These are phyloP conservation scores for Termitomyces heimii DNA, from an alignment of 768 basidiomycete genomes.

Conservation along the genomic window DNA sequence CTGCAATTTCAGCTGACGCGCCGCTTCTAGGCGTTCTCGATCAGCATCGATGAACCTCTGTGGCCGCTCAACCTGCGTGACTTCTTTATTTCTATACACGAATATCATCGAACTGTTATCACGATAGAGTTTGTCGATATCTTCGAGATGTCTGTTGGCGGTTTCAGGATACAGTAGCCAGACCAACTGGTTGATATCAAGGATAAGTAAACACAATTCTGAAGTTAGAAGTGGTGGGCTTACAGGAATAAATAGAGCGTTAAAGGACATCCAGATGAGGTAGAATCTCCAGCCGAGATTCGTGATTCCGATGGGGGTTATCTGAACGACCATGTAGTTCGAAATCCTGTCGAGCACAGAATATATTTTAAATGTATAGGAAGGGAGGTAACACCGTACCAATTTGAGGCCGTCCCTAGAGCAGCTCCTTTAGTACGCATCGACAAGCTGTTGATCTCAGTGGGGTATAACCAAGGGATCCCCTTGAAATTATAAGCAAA, in stretches of 20 bases:
- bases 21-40: slow-evolving; percentile 17
- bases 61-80: slow-evolving; percentile 35
- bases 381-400: slow-evolving; percentile 19
- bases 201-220: background rate
- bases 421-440: slow-evolving; percentile 49
- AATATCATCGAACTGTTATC: slow-evolving; percentile 36
- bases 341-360: slow-evolving; percentile 28
- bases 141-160: slow-evolving; percentile 43
- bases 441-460: slow-evolving; percentile 43
- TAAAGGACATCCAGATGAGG: slow-evolving; percentile 44
- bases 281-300: slow-evolving; percentile 45
- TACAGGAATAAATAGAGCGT: slow-evolving; percentile 43
- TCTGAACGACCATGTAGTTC: slow-evolving; percentile 46
- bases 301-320: slow-evolving; percentile 40
- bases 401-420: slow-evolving; percentile 41
- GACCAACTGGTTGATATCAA: slow-evolving; percentile 24
- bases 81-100: slow-evolving; percentile 37
- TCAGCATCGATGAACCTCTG: slow-evolving; percentile 36
- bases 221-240: slow-evolving; percentile 6
- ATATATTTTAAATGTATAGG: no score
- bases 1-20: background rate
- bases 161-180: slow-evolving; percentile 46
- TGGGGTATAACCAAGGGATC: slow-evolving; percentile 45
- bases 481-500: slow-evolving; percentile 22
- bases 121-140: slow-evolving; percentile 42